phyloP scores from a whole-genome alignment of 2,329 filamentous ascomycete genomes.

The Pseudogymnoascus sp. region DNA sequence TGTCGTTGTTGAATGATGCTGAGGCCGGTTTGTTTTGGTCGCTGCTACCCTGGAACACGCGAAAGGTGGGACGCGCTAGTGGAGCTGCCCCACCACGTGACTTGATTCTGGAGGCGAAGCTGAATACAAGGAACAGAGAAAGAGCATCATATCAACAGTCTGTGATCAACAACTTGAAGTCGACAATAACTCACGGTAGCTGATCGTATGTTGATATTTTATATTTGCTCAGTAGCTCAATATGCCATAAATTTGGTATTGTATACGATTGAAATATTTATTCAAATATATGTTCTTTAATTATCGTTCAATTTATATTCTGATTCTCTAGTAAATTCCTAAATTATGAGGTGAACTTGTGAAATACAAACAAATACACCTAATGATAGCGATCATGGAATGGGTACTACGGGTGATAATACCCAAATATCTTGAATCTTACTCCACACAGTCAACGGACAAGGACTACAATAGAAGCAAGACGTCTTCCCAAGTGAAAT shows the following conservation, averaged over 20 bases:
- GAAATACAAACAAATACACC: background rate
- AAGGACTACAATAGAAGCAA: too few species aligned
- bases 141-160: background rate
- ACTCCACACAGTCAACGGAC: too few species aligned
- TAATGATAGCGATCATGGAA: background rate
- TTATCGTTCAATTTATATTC: background rate
- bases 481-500: too few species aligned
- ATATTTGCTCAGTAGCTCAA: background rate
- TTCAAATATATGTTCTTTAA: background rate
- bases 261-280: background rate
- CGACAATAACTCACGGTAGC: too few species aligned
- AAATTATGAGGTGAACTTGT: background rate
- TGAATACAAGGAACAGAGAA: background rate
- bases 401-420: too few species aligned
- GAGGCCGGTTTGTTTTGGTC: constrained; percentile 5
- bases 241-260: background rate
- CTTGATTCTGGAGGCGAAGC: background rate
- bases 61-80: constrained; percentile 9
- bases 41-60: constrained; percentile 8
- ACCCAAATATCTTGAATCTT: too few species aligned
- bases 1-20: constrained; percentile 1
- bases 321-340: background rate
- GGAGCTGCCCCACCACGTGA: constrained; percentile 1
- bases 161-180: background rate
- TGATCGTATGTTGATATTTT: background rate